Evolutionary conservation across 2,329 filamentous ascomycete species (phyloP).

Genomic region (Metarhizium rileyi): DNA sequence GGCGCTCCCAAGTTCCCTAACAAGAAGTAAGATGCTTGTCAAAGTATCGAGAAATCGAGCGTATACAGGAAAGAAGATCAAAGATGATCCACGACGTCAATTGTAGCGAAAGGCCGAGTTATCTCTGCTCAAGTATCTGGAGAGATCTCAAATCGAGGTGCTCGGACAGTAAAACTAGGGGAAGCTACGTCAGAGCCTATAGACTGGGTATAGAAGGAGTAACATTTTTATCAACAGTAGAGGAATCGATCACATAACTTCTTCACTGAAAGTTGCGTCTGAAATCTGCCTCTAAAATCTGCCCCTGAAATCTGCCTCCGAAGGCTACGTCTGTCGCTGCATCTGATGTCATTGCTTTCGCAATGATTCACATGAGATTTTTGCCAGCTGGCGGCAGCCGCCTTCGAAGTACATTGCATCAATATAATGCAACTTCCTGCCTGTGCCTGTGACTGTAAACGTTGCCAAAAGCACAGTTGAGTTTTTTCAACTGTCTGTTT

Average conservation of each 20-base stretch:
- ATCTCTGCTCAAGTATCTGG: background rate
- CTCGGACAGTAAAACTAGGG: background rate
- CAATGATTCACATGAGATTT: background rate
- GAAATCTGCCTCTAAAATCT: too few species aligned
- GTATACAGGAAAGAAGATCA: background rate
- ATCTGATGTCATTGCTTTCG: background rate
- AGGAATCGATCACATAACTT: background rate
- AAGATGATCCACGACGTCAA: background rate
- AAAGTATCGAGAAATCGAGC: background rate
- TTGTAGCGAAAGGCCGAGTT: slow-evolving; percentile 3
- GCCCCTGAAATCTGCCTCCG: background rate
- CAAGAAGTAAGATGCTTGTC: slow-evolving; percentile 37
- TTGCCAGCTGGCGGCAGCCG: background rate
- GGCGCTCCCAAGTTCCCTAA: slow-evolving; percentile 75
- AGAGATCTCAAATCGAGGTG: background rate
- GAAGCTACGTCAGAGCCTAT: slow-evolving; percentile 1
- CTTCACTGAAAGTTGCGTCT: too few species aligned
- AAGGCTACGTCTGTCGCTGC: background rate
- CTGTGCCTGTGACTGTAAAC: background rate
- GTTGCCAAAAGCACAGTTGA: background rate
- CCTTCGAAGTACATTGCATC: background rate
- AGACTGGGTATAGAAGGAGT: slow-evolving; percentile 9
- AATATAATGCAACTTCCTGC: background rate
- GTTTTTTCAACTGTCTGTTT: background rate
- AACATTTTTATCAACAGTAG: slow-evolving; percentile 1